phyloP scores from a whole-genome alignment of 352 stramenopile genomes.

The Elongisporangium senticosum region DNA sequence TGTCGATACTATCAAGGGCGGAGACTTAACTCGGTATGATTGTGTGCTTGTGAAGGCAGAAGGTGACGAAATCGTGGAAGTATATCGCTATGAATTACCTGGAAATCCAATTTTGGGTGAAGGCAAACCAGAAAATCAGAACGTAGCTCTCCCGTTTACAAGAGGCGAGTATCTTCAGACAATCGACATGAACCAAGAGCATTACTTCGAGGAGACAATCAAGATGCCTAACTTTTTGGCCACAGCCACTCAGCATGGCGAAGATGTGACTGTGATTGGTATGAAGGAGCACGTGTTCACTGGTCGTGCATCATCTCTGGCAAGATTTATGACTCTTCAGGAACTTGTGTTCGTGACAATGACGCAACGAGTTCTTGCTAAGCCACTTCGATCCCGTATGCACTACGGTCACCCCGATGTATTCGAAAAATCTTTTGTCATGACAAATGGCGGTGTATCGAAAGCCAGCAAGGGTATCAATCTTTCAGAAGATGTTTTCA shows the following conservation, averaged over 20 bases:
- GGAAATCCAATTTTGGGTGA: constrained; percentile 87
- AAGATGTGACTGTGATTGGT: constrained; percentile 81
- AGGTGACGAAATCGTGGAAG: constrained; percentile 75
- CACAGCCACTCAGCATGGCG: constrained; percentile 38
- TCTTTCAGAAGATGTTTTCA: constrained; percentile 88
- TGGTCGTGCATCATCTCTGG: constrained; percentile 75
- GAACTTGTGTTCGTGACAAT: constrained; percentile 85
- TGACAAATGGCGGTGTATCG: constrained; percentile 76
- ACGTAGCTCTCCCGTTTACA: constrained; percentile 82
- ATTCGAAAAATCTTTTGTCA: constrained; percentile 85
- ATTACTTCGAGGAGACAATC: constrained; percentile 84
- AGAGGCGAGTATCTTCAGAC: constrained; percentile 84
- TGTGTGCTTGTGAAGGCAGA: constrained; percentile 81
- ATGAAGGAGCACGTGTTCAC: constrained; percentile 91
- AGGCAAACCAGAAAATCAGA: constrained; percentile 87
- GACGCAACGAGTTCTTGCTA: constrained; percentile 78
- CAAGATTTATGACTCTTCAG: constrained; percentile 85
- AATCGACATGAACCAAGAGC: constrained; percentile 90
- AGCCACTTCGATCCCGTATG: constrained; percentile 72
- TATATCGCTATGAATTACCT: constrained; percentile 84
- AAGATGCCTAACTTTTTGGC: constrained; percentile 88
- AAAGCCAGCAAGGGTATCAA: constrained; percentile 88
- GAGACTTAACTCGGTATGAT: constrained; percentile 45
- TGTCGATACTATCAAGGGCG: constrained; percentile 65
- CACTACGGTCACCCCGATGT: constrained; percentile 87